phyloP scores from a whole-genome alignment of 371 early-diverging fungal genomes.

The Spraguea lophii region DNA sequence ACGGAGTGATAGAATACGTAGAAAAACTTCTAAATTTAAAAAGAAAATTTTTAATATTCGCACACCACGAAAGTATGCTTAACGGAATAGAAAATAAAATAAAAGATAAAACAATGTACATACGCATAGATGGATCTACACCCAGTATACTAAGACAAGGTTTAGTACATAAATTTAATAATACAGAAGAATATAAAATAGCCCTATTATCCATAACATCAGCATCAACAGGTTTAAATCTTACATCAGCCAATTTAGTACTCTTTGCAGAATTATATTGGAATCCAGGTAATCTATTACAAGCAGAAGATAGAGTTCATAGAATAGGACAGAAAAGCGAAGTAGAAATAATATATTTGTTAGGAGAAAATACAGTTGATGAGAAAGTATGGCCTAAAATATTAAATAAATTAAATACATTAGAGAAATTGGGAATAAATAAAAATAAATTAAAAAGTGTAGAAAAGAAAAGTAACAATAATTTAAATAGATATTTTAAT shows the following conservation, averaged over 20 bases:
- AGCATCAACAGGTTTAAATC: constrained; percentile 49
- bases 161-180: constrained; percentile 46
- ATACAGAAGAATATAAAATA: constrained; percentile 37
- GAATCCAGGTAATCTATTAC: constrained; percentile 50
- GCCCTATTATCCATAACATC: constrained; percentile 50
- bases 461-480: no score
- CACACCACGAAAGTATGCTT: constrained; percentile 48
- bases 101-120: constrained; percentile 36
- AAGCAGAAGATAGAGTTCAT: constrained; percentile 48
- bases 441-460: constrained; percentile 31
- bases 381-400: constrained; percentile 39
- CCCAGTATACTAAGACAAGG: constrained; percentile 27
- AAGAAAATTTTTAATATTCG: constrained; percentile 51
- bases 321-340: constrained; percentile 48
- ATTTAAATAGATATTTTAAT: no score
- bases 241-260: constrained; percentile 49
- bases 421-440: constrained; percentile 34
- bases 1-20: constrained; percentile 48
- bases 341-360: constrained; percentile 50
- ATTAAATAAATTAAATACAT: constrained; percentile 30
- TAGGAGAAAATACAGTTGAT: constrained; percentile 49
- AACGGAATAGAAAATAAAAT: constrained; percentile 40
- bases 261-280: constrained; percentile 54
- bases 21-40: constrained; percentile 40
- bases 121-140: constrained; percentile 51